Evolutionary conservation across 768 basidiomycete species (phyloP).

Genomic region (Panaeolus cyanescens): DNA sequence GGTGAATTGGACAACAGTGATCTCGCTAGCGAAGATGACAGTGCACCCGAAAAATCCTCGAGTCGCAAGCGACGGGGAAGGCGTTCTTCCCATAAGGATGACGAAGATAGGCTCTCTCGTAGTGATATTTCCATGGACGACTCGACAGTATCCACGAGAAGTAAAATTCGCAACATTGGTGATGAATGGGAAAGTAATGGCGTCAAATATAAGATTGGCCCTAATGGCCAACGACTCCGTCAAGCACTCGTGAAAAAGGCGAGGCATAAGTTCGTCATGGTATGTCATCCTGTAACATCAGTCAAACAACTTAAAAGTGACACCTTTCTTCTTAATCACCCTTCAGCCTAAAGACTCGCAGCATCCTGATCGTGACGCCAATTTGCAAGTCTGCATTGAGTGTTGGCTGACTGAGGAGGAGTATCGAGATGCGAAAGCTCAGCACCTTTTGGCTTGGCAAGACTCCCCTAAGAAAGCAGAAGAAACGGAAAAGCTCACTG

Average conservation of each 20-base stretch:
- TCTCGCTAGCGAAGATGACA: conserved; percentile 35
- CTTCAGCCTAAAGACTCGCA: conserved; percentile 73
- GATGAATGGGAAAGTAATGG: conserved; percentile 80
- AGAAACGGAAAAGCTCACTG: conserved; percentile 40
- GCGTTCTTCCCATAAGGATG: conserved; percentile 30
- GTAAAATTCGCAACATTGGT: conserved; percentile 61
- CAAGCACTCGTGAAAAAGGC: conserved; percentile 73
- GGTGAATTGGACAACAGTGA: conserved; percentile 48
- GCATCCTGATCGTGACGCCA: conserved; percentile 71
- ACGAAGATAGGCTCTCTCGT: conserved; percentile 31
- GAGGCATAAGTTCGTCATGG: conserved; percentile 73
- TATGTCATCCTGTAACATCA: conserved; percentile 31
- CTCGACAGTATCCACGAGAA: conserved; percentile 49
- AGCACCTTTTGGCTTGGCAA: conserved; percentile 69
- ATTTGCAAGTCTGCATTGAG: conserved; percentile 76
- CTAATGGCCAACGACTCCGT: conserved; percentile 68
- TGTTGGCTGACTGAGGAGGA: conserved; percentile 79
- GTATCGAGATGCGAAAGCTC: conserved; percentile 63
- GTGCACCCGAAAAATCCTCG: conserved; percentile 18
- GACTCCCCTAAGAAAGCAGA: conserved; percentile 47
- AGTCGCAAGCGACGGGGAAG: conserved; percentile 60
- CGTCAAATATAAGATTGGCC: conserved; percentile 69
- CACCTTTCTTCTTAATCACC: conserved; percentile 7
- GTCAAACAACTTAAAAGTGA: conserved; percentile 7
- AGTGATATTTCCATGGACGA: conserved; percentile 53